phyloP scores from a whole-genome alignment of 805 yeast species.

The Candida germanica region DNA sequence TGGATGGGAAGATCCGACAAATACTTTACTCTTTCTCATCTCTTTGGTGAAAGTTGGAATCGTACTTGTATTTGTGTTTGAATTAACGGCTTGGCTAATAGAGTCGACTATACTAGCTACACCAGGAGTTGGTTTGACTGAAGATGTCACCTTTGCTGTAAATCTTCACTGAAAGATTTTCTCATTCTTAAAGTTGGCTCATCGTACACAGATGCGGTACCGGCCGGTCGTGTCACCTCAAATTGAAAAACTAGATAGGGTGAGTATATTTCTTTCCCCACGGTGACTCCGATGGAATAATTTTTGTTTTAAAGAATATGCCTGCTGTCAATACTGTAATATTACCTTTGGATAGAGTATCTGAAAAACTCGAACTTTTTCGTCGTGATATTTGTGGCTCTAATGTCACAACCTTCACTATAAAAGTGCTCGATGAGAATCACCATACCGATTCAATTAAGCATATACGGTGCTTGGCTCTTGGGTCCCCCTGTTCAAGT shows the following conservation, averaged over 20 bases:
- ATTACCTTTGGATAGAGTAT: not conserved
- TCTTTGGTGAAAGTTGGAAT: not conserved
- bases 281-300: no score
- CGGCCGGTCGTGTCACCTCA: no score
- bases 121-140: not conserved
- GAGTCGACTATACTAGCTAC: slow-evolving; percentile 1
- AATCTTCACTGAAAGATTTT: slow-evolving; percentile 1
- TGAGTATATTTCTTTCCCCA: no score
- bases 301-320: no score
- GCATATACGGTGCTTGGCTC: slow-evolving; percentile 62
- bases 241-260: no score
- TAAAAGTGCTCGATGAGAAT: no score
- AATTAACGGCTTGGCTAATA: not conserved
- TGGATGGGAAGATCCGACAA: slow-evolving; percentile 96
- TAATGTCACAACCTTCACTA: no score
- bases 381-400: no score
- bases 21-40: slow-evolving; percentile 97
- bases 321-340: no score
- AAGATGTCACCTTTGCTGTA: slow-evolving; percentile 1
- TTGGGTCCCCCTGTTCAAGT: slow-evolving; percentile 64
- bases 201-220: slow-evolving; percentile 1
- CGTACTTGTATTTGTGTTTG: not conserved
- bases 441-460: no score
- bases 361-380: not conserved
- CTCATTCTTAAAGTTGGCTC: slow-evolving; percentile 1